phyloP scores from a whole-genome alignment of 129 eudicot species.

The Logfia minima region DNA sequence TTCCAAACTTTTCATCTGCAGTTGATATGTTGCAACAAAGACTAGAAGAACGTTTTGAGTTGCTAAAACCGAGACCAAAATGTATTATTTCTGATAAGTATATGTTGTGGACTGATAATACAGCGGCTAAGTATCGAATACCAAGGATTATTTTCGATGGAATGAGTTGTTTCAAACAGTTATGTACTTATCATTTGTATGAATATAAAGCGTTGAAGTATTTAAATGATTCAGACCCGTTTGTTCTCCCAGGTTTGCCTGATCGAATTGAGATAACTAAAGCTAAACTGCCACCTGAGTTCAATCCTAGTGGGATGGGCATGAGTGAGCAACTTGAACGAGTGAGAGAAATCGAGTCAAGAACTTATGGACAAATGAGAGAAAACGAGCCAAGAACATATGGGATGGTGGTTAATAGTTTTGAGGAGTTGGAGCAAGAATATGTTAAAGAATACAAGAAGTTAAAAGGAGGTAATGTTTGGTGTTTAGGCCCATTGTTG shows the following conservation, averaged over 20 bases:
- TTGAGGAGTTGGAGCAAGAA: conserved; percentile 57
- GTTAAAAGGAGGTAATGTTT: conserved; percentile 42
- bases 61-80: conserved; percentile 40
- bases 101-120: conserved; percentile 39
- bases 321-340: conserved; percentile 19
- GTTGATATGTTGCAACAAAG: conserved; percentile 32
- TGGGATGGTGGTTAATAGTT: conserved; percentile 54
- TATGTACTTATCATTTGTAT: conserved; percentile 39
- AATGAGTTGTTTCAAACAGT: conserved; percentile 49
- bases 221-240: conserved; percentile 29
- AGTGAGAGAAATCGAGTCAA: conserved; percentile 30
- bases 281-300: conserved; percentile 41
- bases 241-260: conserved; percentile 60
- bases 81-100: conserved; percentile 49
- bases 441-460: conserved; percentile 47
- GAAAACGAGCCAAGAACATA: conserved; percentile 36
- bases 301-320: conserved; percentile 19
- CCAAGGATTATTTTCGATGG: conserved; percentile 59
- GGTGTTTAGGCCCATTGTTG: conserved; percentile 79
- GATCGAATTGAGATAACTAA: conserved; percentile 44
- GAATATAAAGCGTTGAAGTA: conserved; percentile 18
- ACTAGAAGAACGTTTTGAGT: conserved; percentile 35
- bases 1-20: conserved; percentile 31
- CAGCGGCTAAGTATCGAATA: conserved; percentile 41
- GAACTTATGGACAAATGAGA: conserved; percentile 35